Evolutionary conservation across 768 basidiomycete genomes (phyloP).

Genomic region (Boletellus emodensis): DNA sequence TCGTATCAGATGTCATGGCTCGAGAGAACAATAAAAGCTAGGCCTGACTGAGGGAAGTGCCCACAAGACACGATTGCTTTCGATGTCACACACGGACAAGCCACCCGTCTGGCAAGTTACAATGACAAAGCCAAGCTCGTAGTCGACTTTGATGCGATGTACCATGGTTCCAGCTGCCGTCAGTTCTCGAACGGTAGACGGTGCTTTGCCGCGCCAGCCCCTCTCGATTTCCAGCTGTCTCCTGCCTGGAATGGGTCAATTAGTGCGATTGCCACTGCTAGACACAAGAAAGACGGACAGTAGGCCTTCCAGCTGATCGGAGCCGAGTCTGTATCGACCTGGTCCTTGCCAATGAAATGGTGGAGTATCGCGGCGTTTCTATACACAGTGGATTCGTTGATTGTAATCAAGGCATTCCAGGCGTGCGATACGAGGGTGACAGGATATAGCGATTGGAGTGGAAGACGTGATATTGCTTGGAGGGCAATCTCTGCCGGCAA

Average conservation of each 20-base stretch:
- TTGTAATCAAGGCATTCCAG: conserved; percentile 45
- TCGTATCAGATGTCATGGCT: background rate
- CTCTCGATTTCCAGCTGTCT: conserved; percentile 42
- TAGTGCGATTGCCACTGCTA: conserved; percentile 7
- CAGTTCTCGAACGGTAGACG: conserved; percentile 37
- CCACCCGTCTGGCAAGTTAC: conserved; percentile 55
- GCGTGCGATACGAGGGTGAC: conserved; percentile 38
- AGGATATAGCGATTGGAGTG: conserved; percentile 39
- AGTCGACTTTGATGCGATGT: conserved; percentile 77
- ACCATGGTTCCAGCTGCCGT: conserved; percentile 37
- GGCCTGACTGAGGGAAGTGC: conserved; percentile 48
- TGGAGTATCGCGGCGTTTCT: conserved; percentile 53
- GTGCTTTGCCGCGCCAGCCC: conserved; percentile 54
- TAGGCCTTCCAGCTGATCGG: conserved; percentile 54
- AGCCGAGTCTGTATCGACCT: conserved; percentile 30
- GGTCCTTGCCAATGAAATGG: conserved; percentile 36
- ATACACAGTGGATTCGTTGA: conserved; percentile 52
- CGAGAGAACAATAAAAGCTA: background rate
- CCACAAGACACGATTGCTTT: conserved; percentile 54
- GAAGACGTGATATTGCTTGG: conserved; percentile 46
- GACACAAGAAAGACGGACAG: conserved; percentile 38
- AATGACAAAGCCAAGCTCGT: conserved; percentile 54
- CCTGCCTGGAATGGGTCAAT: conserved; percentile 35
- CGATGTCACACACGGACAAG: conserved; percentile 53
- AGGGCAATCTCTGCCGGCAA: conserved; percentile 61